Evolutionary conservation across 2,329 filamentous ascomycete genomes (phyloP), one percentile per base, ranked within the genome.

Genomic region (Penicillium sp.): DNA sequence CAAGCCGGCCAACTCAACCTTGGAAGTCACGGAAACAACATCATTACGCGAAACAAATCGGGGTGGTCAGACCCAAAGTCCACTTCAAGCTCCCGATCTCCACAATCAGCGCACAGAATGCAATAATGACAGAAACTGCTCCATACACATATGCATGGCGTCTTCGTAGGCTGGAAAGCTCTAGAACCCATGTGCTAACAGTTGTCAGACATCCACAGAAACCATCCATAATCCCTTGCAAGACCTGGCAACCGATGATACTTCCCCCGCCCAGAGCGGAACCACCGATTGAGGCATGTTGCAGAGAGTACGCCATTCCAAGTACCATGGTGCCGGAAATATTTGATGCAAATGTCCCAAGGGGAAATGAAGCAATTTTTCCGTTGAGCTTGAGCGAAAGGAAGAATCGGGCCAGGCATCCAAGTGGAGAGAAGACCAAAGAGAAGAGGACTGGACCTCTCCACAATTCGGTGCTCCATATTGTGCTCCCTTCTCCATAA

Each of bases 341-440:
- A 65, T 96, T 96, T 44, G 88, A 90, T 0, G 77, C 75, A 64
- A 96, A 95, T 0, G 92, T 96, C 9, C 92, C 92, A 0, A 95
- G 71, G 0, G 92, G 92, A 62, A 96, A 96, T 0, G 82, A 77
- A 0, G 83, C 69, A 0, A 83, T 64, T 14, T 83, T 76, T 0
- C 81, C 77, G 64, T 96, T 96, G 24, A 95, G 81, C 36, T 79
- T 74, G 8, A 88, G 69, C 0, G 88, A 87, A 0, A 82, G 71
- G 68, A 90, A 91, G 75, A 89, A 95, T 2, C 92, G 83, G 0
- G 80, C 68, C 0, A 95, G 74, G 55, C 87, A 91, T 0, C 92
- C 92, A 0, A 88, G 61, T 0, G 92, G 92, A 1, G 90, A 88
- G 61, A 96, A 92, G 1, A 91, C 84, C 13, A 92, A 78, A 0